Percentiles rank a stretch among this genome's conserved stretches.
Evolutionary conservation across 2,329 filamentous ascomycete species (phyloP).

Genomic region (Ophiocordyceps camponoti-rufipedis): DNA sequence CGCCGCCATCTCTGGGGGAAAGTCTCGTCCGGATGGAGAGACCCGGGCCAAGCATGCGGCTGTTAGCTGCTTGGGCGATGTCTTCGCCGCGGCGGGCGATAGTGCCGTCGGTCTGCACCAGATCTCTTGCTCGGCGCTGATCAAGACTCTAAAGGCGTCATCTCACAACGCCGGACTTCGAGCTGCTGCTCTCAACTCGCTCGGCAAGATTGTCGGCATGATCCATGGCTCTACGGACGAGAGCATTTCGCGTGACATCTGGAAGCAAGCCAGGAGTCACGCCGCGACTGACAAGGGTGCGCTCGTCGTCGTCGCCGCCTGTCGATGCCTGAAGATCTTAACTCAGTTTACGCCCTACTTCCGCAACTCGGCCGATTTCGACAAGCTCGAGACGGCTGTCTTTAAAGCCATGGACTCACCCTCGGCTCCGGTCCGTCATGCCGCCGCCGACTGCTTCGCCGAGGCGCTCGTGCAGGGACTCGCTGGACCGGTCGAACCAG

Average conservation of each 20-base stretch:
- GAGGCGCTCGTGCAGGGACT: conserved; percentile 70
- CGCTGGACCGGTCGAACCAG: conserved; percentile 23
- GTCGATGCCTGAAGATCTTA: conserved; percentile 59
- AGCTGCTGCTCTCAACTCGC: conserved; percentile 55
- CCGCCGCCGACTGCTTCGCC: conserved; percentile 71
- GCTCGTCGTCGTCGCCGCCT: conserved; percentile 62
- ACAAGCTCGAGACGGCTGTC: conserved; percentile 62
- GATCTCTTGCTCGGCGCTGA: conserved; percentile 49
- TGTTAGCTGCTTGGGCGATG: conserved; percentile 67
- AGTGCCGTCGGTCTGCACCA: conserved; percentile 74
- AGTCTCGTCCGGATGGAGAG: conserved; percentile 59
- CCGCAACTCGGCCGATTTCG: conserved; percentile 76
- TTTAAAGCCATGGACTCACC: conserved; percentile 78
- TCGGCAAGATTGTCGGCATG: conserved; percentile 61
- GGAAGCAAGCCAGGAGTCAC: conserved; percentile 73
- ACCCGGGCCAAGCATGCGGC: conserved; percentile 71
- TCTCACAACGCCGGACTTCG: conserved; percentile 67
- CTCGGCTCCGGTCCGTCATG: conserved; percentile 59
- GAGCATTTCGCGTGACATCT: conserved; percentile 67
- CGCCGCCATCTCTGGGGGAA: conserved; percentile 51
- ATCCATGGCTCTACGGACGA: conserved; percentile 69
- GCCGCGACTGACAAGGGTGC: conserved; percentile 66
- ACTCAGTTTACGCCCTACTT: conserved; percentile 62
- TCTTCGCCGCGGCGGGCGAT: conserved; percentile 85
- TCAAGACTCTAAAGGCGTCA: conserved; percentile 67